Evolutionary conservation across 495 filamentous ascomycete genomes (phyloP), one percentile per base, ranked within the genome.

Genomic region (Aspergillus affinis): DNA sequence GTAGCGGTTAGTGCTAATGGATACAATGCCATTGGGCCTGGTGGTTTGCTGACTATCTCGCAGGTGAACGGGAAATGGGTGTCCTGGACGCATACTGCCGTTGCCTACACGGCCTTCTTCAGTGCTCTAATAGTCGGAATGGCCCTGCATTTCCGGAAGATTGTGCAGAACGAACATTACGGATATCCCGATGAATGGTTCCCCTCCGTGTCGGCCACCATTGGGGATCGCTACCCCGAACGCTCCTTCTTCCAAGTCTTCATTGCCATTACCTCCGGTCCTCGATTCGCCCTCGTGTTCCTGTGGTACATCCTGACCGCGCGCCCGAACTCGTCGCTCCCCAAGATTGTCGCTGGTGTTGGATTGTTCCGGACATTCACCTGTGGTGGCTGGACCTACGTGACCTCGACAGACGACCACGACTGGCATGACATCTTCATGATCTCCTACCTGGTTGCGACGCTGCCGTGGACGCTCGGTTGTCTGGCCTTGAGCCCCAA

Each of bases 361-460:
- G 95, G 95, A 52, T 44, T 97, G 49, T 90, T 97, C 67, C 85
- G 95, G 62, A 96, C 93, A 5, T 73, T 99, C 59, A 95, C 92
- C 2, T 99, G 95, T 68, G 95, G 93, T 54, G 95, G 95, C 44
- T 99, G 95, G 95, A 97, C 96, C 41, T 99, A 98, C 72, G 88
- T 99, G 53, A 99, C 95, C 20, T 97, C 93, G 45, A 98, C 95
- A 10, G 95, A 99, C 73, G 92, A 98, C 71, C 95, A 99, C 73
- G 86, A 93, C 72, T 97, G 92, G 92, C 95, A 99, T 69, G 95
- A 99, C 72, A 94, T 97, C 55, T 93, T 98, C 75, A 99, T 99
- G 95, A 96, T 99, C 65, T 96, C 91, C 27, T 99, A 99, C 72
- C 76, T 99, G 51, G 87, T 98, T 49, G 88, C 92, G 15, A 98